phyloP scores from a whole-genome alignment of 1,139 yeast species.

The Debaryomycetaceae sp. region DNA sequence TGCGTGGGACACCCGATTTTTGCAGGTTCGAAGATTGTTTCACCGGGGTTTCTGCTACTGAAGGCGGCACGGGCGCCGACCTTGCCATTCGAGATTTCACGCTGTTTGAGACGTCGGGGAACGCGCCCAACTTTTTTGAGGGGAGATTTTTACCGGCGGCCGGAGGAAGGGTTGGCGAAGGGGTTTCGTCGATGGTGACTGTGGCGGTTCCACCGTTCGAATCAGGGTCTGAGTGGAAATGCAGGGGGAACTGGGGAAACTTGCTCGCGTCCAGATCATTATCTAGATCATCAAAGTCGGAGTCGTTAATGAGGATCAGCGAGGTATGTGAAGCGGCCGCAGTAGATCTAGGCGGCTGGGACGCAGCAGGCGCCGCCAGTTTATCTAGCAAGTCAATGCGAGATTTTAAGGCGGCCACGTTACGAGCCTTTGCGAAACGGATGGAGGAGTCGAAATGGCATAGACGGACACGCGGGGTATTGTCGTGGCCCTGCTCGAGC shows the following conservation, averaged over 20 bases:
- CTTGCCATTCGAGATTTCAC: neutral
- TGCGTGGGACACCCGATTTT: too few relatives aligned
- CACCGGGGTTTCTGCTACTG: neutral
- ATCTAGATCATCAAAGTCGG: conserved; percentile 26
- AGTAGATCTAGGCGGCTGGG: too few relatives aligned
- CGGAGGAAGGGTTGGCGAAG: neutral
- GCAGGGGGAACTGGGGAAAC: conserved; percentile 6
- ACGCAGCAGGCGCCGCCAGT: conserved; percentile 3
- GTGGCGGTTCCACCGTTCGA: too few relatives aligned
- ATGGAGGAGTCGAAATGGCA: neutral
- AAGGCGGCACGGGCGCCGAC: neutral
- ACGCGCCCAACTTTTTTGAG: too few relatives aligned
- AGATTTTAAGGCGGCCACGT: neutral
- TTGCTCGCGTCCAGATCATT: conserved; percentile 10
- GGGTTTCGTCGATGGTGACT: neutral
- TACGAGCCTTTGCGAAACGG: neutral
- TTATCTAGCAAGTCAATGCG: neutral
- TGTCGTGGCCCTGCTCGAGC: conserved; percentile 5
- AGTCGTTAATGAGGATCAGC: conserved; percentile 18
- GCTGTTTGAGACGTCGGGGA: too few relatives aligned
- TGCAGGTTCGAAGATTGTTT: neutral
- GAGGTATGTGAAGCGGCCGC: too few relatives aligned
- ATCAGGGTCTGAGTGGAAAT: too few relatives aligned
- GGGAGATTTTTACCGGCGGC: too few relatives aligned
- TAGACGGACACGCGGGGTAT: neutral